Evolutionary conservation across 257 asterid species (phyloP).

Genomic region (Salvia rosmarinus): DNA sequence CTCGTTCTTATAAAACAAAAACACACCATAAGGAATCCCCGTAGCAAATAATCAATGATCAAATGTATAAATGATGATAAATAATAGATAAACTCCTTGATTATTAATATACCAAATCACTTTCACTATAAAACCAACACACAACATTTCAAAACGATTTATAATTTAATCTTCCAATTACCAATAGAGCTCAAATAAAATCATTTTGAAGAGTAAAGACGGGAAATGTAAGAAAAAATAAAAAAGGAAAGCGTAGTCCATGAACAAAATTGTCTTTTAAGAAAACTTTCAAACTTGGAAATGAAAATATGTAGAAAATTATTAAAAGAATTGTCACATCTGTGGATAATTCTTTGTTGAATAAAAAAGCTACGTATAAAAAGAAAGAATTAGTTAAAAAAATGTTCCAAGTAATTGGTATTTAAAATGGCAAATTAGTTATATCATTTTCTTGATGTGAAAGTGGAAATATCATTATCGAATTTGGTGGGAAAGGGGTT

Average conservation of each 20-base stretch:
- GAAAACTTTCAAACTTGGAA: slow-evolving; percentile 7
- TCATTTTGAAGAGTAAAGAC: not conserved
- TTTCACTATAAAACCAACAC: no score
- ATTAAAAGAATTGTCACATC: not conserved
- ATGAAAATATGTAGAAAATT: not conserved
- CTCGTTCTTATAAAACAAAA: no score
- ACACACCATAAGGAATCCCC: not conserved
- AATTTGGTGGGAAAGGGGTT: not conserved
- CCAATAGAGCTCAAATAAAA: not conserved
- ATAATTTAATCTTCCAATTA: not conserved
- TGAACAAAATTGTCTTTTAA: slow-evolving; percentile 29
- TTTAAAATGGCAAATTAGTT: slow-evolving; percentile 17
- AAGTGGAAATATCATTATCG: slow-evolving; percentile 14
- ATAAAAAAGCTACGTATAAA: not conserved
- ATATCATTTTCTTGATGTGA: slow-evolving; percentile 10
- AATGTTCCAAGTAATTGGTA: slow-evolving; percentile 4
- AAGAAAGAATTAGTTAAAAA: slow-evolving; percentile 10
- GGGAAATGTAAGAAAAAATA: not conserved
- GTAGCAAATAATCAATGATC: not conserved
- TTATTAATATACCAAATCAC: no score
- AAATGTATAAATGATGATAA: not conserved
- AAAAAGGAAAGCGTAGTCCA: slow-evolving; percentile 30
- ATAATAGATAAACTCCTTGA: not conserved
- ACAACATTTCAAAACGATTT: not conserved
- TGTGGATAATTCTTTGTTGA: not conserved